Conservation (phyloP, 371 early-diverging fungal species). For the Paraphysoderma sedebokerense region DNA sequence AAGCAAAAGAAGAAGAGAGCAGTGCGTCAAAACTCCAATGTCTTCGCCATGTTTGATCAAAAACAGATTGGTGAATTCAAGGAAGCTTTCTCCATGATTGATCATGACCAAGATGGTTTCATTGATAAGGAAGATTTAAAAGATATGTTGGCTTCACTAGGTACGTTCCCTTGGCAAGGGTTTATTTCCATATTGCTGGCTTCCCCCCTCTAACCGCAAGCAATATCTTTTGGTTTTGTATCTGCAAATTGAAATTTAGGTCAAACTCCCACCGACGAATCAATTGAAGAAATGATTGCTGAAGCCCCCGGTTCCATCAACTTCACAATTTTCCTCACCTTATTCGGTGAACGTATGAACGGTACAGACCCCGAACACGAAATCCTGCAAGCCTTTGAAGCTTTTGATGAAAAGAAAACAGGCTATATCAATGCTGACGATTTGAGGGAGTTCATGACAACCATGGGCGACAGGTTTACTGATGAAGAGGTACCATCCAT, state of each 20-base stretch:
- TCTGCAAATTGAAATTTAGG: constrained; percentile 18
- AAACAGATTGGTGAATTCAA: constrained; percentile 89
- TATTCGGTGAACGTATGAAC: constrained; percentile 83
- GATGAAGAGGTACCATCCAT: constrained; percentile 84
- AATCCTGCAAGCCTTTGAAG: constrained; percentile 69
- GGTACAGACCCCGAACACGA: constrained; percentile 77
- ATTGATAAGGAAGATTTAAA: constrained; percentile 76
- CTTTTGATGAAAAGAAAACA: constrained; percentile 66
- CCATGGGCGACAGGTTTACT: constrained; percentile 78
- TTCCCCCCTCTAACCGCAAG: background rate
- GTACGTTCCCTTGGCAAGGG: constrained; percentile 12
- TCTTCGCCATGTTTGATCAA: constrained; percentile 97
- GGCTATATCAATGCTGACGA: constrained; percentile 65
- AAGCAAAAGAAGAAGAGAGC: constrained; percentile 74
- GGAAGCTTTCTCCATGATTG: constrained; percentile 88
- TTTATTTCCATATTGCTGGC: background rate
- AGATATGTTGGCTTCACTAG: constrained; percentile 61
- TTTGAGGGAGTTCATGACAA: constrained; percentile 65
- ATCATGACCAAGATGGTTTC: constrained; percentile 72
- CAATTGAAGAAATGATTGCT: constrained; percentile 77
- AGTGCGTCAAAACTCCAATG: constrained; percentile 92
- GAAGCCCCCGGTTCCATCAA: constrained; percentile 77
- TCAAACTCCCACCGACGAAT: constrained; percentile 60
- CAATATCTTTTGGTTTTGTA: constrained; percentile 11
- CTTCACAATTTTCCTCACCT: constrained; percentile 84